Conservation (phyloP, 2,329 filamentous ascomycete genomes). For the Elsinoe batatas region DNA sequence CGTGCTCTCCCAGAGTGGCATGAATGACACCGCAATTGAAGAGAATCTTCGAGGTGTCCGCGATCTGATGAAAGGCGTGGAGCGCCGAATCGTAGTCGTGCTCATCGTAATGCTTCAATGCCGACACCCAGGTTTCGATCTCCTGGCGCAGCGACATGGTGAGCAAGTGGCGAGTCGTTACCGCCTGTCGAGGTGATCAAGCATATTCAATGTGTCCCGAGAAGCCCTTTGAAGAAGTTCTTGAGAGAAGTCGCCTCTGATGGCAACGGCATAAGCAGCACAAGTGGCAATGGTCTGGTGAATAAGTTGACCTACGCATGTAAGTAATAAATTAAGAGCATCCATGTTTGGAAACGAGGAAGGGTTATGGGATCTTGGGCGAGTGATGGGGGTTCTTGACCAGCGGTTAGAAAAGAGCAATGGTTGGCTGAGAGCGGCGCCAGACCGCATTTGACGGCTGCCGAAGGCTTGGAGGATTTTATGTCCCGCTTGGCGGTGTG, state of each 20-base stretch:
- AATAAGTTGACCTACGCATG: slow-evolving; percentile 10
- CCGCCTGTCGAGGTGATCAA: background rate
- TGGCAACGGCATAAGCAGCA: no score
- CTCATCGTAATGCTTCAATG: slow-evolving; percentile 86
- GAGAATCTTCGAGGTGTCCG: slow-evolving; percentile 93
- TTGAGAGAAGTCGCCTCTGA: background rate
- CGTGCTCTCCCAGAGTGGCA: slow-evolving; percentile 90
- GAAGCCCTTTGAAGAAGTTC: no score
- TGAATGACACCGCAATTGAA: slow-evolving; percentile 99
- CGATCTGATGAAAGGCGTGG: slow-evolving; percentile 71
- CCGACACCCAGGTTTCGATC: slow-evolving; percentile 97
- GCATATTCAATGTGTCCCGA: background rate
- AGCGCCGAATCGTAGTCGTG: slow-evolving; percentile 92
- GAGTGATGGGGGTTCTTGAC: slow-evolving; percentile 3
- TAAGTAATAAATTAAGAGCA: slow-evolving; percentile 8
- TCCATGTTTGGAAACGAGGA: background rate
- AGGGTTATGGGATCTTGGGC: slow-evolving; percentile 6
- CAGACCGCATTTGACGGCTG: no score
- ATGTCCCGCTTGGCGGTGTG: background rate
- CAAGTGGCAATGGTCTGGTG: background rate
- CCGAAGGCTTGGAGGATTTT: no score
- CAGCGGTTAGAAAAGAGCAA: slow-evolving; percentile 3
- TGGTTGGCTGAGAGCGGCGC: slow-evolving; percentile 4
- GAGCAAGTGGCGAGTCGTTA: background rate
- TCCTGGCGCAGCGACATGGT: slow-evolving; percentile 55